Base-by-base conservation (phyloP, 108 stramenopile genomes). In the Ochromonas danica region DNA sequence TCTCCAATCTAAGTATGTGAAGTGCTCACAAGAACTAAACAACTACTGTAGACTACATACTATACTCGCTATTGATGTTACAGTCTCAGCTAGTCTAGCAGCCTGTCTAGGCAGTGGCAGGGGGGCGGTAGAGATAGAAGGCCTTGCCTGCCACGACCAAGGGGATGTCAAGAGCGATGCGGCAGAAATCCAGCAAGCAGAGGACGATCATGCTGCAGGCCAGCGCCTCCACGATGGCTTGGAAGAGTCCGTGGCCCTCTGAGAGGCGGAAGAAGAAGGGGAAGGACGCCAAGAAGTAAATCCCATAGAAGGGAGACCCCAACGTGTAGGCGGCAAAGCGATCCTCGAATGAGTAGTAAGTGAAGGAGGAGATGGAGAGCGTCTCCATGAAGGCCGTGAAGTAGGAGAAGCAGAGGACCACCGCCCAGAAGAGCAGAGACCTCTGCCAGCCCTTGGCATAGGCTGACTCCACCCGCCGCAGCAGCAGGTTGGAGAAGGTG, bases 371-470 rank as follows among this genome's bases (percentile, higher is more conserved):
- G 79, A 99, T 99, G 0, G 96, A 94, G 80, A 97, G 81, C 2
- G 96, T 95, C 74, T 99, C 98, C 91, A 94, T 95, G 84, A 99
- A 99, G 0, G 96, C 96, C 14, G 96, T 95, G 70, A 96, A 90
- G 89, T 94, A 95, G 61, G 87, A 74, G 77, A 91, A 88, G 30
- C 72, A 78, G 6, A 88, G 0, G 28, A 91, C 81, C 1, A 86
- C 85, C 61, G 84, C 77, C 6, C 89, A 80, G 81, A 86, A 91
- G n/a, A 95, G 79, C 22, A 90, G 79, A 35, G 85, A 80, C 40
- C 86, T 78, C 17, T 71, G 71, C 39, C 71, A 36, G 28, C 28
- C 41, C 25, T 77, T 43, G 42, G 39, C 41, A 62, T 63, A 86
- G n/a, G 77, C 70, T 3, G 81, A 84, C 0, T 84, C 81, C 0